Percentiles rank a stretch among this genome's conserved stretches.
Evolutionary conservation across 257 asterid species (phyloP).

Genomic region (Paraleonurus japonicus): DNA sequence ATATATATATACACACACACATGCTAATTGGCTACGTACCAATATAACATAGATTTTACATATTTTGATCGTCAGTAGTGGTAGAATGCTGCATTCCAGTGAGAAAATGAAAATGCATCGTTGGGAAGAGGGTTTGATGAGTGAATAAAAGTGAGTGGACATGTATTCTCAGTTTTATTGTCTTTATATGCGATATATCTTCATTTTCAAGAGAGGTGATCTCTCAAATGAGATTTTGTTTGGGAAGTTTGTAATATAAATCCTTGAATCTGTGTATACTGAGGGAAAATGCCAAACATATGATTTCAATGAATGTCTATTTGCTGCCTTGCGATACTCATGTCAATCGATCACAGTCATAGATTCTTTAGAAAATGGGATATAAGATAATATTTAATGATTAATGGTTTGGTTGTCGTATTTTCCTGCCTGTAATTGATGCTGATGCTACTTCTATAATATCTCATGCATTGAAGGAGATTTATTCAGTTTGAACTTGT

Average conservation of each 20-base stretch:
- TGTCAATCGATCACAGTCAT: not conserved
- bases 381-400: not conserved
- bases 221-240: not conserved
- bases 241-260: not conserved
- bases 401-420: not conserved
- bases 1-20: not conserved
- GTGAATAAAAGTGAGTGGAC: not conserved
- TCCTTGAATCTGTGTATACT: not conserved
- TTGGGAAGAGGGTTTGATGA: not conserved
- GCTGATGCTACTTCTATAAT: not conserved
- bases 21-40: not conserved
- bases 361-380: not conserved
- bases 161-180: not conserved
- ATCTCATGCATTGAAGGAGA: not conserved
- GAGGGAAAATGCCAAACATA: not conserved
- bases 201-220: not conserved
- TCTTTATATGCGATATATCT: not conserved
- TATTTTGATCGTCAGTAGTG: not conserved
- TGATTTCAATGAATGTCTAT: not conserved
- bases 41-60: not conserved
- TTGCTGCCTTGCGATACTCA: not conserved
- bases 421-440: conserved; percentile 12
- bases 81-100: not conserved
- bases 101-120: not conserved
- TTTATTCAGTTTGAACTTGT: conserved; percentile 20